Percentiles rank a stretch among this genome's conserved stretches.
Evolutionary conservation across 164 flowering plant genomes (phyloP).

Genomic region (Liquidambar formosana): DNA sequence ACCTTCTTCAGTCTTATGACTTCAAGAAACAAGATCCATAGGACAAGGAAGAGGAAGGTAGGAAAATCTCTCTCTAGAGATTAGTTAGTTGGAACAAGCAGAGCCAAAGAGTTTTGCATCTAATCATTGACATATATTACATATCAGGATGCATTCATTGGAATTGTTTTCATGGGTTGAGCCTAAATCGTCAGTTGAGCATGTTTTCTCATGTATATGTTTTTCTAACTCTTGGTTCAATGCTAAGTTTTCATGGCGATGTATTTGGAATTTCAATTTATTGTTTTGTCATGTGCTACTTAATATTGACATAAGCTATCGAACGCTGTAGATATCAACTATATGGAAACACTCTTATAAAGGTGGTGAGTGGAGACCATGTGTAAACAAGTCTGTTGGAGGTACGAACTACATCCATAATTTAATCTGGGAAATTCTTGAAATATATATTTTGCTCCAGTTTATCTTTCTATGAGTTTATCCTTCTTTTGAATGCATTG

Average conservation of each 20-base stretch:
- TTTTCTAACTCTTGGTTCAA: neutral
- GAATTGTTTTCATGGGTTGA: neutral
- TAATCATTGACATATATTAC: neutral
- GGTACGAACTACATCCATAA: slow-evolving; percentile 41
- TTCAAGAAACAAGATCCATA: no score
- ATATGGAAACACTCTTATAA: slow-evolving; percentile 79
- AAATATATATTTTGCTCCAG: neutral
- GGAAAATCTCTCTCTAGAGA: no score
- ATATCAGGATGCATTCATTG: neutral
- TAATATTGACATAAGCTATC: slow-evolving; percentile 15
- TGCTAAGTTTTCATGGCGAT: neutral
- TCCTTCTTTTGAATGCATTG: neutral
- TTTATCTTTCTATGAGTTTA: neutral
- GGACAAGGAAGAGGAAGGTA: no score
- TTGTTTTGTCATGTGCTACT: neutral
- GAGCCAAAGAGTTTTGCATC: neutral
- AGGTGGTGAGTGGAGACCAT: slow-evolving; percentile 83
- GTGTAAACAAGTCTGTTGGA: slow-evolving; percentile 59
- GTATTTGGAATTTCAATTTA: neutral
- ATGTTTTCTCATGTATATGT: neutral
- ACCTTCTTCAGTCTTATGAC: no score
- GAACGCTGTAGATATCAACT: slow-evolving; percentile 59
- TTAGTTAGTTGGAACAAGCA: neutral
- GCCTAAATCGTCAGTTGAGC: neutral
- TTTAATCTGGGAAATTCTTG: neutral